Conservation (phyloP, 1,284 basidiomycete species). For the Gymnopus androsaceus region DNA sequence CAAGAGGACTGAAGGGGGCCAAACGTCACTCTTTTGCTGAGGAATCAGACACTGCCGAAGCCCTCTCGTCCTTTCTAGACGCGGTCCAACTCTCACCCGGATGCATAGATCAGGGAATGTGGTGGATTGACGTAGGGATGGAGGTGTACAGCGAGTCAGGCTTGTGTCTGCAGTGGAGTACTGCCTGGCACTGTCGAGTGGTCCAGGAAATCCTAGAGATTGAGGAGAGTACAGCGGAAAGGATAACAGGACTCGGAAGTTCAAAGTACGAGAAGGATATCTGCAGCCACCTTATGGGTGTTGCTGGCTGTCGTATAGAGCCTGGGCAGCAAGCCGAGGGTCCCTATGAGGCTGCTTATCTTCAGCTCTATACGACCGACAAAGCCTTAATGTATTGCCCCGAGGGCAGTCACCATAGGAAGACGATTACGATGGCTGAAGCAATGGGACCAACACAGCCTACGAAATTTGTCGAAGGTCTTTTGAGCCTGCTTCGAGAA, state of each 20-base stretch:
- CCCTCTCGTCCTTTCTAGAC: background rate
- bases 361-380: too few species aligned
- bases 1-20: constrained; percentile 28
- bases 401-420: too few species aligned
- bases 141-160: background rate
- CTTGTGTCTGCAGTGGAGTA: constrained; percentile 7
- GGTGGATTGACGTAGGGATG: constrained; percentile 8
- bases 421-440: too few species aligned
- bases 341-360: too few species aligned
- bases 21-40: constrained; percentile 19
- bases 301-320: constrained; percentile 29
- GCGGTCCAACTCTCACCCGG: too few species aligned
- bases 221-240: constrained; percentile 7
- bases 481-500: too few species aligned
- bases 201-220: background rate
- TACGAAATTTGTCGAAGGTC: too few species aligned
- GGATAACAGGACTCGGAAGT: constrained; percentile 21
- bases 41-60: constrained; percentile 14
- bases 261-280: constrained; percentile 26
- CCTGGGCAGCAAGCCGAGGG: constrained; percentile 17
- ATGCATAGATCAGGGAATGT: background rate
- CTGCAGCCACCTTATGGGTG: constrained; percentile 24
- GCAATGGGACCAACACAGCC: too few species aligned
- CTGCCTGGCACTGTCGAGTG: background rate
- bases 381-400: too few species aligned